Evolutionary conservation across 441 rosid genomes (phyloP).

Genomic region (Erodium trifolium): DNA sequence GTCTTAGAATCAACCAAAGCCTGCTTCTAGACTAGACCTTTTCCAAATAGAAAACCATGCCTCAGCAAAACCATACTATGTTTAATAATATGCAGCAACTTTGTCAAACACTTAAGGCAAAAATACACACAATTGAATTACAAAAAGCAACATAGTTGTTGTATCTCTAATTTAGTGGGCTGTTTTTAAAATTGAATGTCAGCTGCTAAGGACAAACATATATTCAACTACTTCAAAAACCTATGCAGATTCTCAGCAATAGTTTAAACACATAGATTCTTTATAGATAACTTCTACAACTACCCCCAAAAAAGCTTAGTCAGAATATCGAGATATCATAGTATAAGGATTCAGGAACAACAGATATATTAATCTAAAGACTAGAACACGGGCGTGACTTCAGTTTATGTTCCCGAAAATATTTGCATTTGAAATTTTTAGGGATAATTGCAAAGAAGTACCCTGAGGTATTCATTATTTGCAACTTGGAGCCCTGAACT

Average conservation of each 20-base stretch:
- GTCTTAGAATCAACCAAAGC: too few relatives aligned
- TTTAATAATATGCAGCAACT: neutral
- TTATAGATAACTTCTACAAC: neutral
- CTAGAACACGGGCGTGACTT: too few relatives aligned
- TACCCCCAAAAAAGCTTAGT: neutral
- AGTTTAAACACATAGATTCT: neutral
- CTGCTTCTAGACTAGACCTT: too few relatives aligned
- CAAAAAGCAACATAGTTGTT: neutral
- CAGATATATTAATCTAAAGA: too few relatives aligned
- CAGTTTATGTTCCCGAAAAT: too few relatives aligned
- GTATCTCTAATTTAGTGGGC: neutral
- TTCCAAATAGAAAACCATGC: too few relatives aligned
- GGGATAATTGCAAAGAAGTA: too few relatives aligned
- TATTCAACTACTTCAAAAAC: neutral
- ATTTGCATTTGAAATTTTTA: too few relatives aligned
- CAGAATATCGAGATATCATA: neutral
- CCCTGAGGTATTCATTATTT: too few relatives aligned
- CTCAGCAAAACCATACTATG: too few relatives aligned
- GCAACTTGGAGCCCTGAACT: too few relatives aligned
- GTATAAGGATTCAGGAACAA: neutral
- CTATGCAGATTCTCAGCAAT: neutral
- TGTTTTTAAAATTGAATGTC: neutral
- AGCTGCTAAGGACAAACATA: neutral
- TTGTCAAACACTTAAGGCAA: neutral
- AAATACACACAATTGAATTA: neutral